A percentile compares a stretch with the other conserved stretches of the same genome.
phyloP scores from a whole-genome alignment of 2,329 filamentous ascomycete species.

The Exophiala xenobiotica region DNA sequence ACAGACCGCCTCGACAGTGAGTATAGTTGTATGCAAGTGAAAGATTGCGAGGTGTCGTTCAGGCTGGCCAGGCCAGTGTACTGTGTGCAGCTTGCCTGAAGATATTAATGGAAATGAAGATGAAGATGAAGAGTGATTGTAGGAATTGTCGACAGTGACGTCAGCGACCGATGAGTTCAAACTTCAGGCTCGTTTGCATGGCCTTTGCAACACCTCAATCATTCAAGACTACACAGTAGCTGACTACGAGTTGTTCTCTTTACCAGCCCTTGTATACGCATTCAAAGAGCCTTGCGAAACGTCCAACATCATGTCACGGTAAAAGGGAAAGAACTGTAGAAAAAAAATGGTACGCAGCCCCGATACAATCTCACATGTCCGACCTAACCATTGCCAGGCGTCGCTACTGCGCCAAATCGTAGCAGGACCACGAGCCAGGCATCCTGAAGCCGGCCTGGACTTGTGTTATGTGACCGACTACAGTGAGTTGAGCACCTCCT shows the following conservation, averaged over 20 bases:
- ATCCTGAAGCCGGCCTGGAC: slow-evolving; percentile 85
- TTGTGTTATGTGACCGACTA: slow-evolving; percentile 92
- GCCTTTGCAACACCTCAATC: too few relatives aligned
- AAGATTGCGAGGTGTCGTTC: too few relatives aligned
- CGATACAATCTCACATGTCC: background rate
- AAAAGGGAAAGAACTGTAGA: background rate
- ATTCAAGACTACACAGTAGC: background rate
- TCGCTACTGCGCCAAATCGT: slow-evolving; percentile 87
- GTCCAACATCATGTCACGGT: slow-evolving; percentile 1
- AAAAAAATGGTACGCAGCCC: background rate
- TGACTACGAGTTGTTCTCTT: too few relatives aligned
- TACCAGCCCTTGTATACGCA: too few relatives aligned
- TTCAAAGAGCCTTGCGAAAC: background rate
- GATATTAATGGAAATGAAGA: too few relatives aligned
- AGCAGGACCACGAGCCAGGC: slow-evolving; percentile 77
- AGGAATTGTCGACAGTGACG: too few relatives aligned
- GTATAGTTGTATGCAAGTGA: slow-evolving; percentile 35
- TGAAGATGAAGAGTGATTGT: too few relatives aligned
- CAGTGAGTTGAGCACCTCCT: slow-evolving; percentile 40
- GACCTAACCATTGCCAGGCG: slow-evolving; percentile 46
- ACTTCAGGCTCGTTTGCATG: too few relatives aligned
- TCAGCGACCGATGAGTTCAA: too few relatives aligned
- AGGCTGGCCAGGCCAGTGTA: too few relatives aligned
- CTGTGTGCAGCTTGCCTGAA: too few relatives aligned
- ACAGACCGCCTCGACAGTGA: slow-evolving; percentile 33